These are phyloP conservation scores for Zelopaecilomyces penicillatus DNA, from an alignment of 2,329 filamentous ascomycete genomes.

Conservation along the genomic window DNA sequence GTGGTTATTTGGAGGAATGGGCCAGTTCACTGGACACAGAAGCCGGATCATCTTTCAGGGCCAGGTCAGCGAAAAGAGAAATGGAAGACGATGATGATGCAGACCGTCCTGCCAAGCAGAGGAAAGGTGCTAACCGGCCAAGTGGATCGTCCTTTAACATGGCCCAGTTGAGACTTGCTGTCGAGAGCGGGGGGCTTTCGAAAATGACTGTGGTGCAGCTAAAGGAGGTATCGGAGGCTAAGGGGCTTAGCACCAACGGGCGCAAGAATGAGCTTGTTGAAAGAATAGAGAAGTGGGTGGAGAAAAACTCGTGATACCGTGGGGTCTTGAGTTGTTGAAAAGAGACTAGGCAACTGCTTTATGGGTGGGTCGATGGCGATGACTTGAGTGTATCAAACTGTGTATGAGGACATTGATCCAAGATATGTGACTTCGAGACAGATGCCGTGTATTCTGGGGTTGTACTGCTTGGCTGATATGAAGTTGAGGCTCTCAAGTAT, in stretches of 20 bases:
- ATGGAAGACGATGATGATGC: slow-evolving; percentile 34
- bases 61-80: slow-evolving; percentile 43
- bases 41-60: slow-evolving; percentile 26
- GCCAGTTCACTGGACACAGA: slow-evolving; percentile 58
- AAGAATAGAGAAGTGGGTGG: slow-evolving; percentile 48
- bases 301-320: slow-evolving; percentile 28
- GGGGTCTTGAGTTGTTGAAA: not conserved
- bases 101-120: slow-evolving; percentile 39
- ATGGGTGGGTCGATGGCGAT: no score
- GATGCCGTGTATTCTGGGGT: no score
- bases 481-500: no score
- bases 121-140: slow-evolving; percentile 26
- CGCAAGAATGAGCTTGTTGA: slow-evolving; percentile 48
- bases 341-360: not conserved
- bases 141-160: slow-evolving; percentile 30
- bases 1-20: slow-evolving; percentile 71
- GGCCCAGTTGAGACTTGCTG: slow-evolving; percentile 36
- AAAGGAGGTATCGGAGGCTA: slow-evolving; percentile 38
- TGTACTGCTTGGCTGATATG: no score
- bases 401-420: no score
- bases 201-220: slow-evolving; percentile 48
- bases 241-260: slow-evolving; percentile 40
- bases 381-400: no score
- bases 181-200: slow-evolving; percentile 37
- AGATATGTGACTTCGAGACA: no score